A percentile compares a stretch with the other conserved stretches of the same genome.
phyloP scores from a whole-genome alignment of 108 stramenopile genomes.

The Fistulifera solaris region DNA sequence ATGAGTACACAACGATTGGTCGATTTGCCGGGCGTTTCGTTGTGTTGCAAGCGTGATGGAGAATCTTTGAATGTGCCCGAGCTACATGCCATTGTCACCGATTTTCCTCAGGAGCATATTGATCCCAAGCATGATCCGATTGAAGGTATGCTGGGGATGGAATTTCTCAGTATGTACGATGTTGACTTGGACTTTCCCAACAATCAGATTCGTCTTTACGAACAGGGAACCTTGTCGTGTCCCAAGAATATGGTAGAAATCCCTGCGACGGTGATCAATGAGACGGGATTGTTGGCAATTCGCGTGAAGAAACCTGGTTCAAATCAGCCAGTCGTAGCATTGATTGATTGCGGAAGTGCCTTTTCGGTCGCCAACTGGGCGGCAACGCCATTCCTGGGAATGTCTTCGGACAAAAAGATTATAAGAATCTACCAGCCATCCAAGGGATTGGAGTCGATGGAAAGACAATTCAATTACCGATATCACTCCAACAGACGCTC shows the following conservation, averaged over 20 bases:
- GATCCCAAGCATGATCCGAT: constrained; percentile 71
- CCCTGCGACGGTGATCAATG: constrained; percentile 63
- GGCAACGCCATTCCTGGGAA: constrained; percentile 41
- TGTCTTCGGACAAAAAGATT: constrained; percentile 36
- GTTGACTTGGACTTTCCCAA: constrained; percentile 70
- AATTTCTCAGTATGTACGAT: constrained; percentile 57
- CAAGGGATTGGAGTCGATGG: constrained; percentile 64
- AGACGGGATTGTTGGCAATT: constrained; percentile 58
- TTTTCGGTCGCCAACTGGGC: constrained; percentile 65
- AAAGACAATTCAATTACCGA: constrained; percentile 36
- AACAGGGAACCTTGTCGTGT: constrained; percentile 32
- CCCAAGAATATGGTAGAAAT: constrained; percentile 29
- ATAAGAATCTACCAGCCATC: constrained; percentile 39
- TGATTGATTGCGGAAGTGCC: constrained; percentile 65
- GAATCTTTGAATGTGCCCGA: constrained; percentile 29
- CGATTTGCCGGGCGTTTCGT: constrained; percentile 35
- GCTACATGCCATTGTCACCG: constrained; percentile 57
- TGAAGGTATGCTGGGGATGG: constrained; percentile 80
- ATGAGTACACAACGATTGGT: constrained; percentile 21
- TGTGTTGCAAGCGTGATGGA: constrained; percentile 33
- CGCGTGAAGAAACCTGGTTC: constrained; percentile 21
- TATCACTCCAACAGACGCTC: constrained; percentile 25
- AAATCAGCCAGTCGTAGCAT: constrained; percentile 52
- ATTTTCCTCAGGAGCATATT: constrained; percentile 76
- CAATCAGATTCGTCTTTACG: constrained; percentile 49